Percentiles rank a stretch among this genome's conserved stretches.
phyloP scores from a whole-genome alignment of 2,329 filamentous ascomycete genomes.

The Cladobotryum mycophilum region DNA sequence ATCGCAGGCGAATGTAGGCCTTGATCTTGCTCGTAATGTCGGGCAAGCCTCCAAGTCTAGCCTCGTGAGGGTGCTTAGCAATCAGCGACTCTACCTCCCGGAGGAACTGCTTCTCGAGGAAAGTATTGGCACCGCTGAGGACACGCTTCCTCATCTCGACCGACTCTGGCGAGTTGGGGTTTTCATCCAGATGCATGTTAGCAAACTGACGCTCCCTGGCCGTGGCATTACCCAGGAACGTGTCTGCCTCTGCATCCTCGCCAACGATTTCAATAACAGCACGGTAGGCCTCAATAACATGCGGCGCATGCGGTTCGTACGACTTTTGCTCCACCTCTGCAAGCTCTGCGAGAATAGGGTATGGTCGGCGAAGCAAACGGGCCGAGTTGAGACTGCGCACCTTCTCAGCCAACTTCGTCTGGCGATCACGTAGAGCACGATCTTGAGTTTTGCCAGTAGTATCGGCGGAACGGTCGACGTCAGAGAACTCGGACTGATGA shows the following conservation, averaged over 20 bases:
- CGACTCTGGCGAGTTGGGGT: slow-evolving; percentile 55
- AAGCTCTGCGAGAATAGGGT: slow-evolving; percentile 71
- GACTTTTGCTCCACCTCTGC: slow-evolving; percentile 65
- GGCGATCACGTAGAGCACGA: slow-evolving; percentile 75
- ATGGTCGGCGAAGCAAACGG: slow-evolving; percentile 59
- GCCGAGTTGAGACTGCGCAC: slow-evolving; percentile 72
- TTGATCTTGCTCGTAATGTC: slow-evolving; percentile 85
- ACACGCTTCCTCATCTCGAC: slow-evolving; percentile 71
- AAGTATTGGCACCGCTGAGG: slow-evolving; percentile 69
- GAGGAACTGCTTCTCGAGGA: slow-evolving; percentile 77
- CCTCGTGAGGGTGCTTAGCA: slow-evolving; percentile 77
- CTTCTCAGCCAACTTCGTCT: slow-evolving; percentile 71
- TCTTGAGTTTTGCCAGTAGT: slow-evolving; percentile 50
- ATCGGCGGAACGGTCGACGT: slow-evolving; percentile 55
- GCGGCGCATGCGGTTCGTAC: slow-evolving; percentile 63
- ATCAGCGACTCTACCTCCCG: slow-evolving; percentile 71
- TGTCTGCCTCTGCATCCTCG: slow-evolving; percentile 59
- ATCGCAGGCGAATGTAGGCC: slow-evolving; percentile 80
- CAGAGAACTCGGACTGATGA: slow-evolving; percentile 60
- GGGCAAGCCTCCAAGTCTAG: slow-evolving; percentile 81
- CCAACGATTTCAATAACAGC: slow-evolving; percentile 73
- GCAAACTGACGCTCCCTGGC: slow-evolving; percentile 72
- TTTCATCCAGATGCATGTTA: slow-evolving; percentile 69
- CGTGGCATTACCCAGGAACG: slow-evolving; percentile 53
- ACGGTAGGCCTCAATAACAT: slow-evolving; percentile 76